A percentile compares a stretch with the other conserved stretches of the same genome.
Conservation (phyloP, 805 yeast species). For the Yarrowia osloensis region DNA sequence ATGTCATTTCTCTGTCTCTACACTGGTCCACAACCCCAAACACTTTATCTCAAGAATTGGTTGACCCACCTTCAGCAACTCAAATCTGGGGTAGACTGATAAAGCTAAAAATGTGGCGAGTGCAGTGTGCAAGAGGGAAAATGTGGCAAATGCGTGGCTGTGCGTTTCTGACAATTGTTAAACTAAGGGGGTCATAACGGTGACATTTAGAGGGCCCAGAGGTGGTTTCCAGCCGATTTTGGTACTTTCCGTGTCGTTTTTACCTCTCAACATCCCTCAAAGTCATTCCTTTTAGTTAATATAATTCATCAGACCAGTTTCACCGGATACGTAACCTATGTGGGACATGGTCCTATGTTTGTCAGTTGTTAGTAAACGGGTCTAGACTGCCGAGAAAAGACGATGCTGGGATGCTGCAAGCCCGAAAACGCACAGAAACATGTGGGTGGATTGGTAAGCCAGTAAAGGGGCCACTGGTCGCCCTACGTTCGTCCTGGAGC, state of each 20-base stretch:
- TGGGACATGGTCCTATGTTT: background rate
- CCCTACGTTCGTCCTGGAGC: background rate
- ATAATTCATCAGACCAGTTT: slow-evolving; percentile 1
- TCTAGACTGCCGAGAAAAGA: background rate
- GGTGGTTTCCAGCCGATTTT: background rate
- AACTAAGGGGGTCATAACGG: background rate
- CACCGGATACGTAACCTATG: slow-evolving; percentile 5
- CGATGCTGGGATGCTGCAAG: background rate
- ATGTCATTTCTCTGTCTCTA: background rate
- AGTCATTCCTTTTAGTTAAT: too few species aligned
- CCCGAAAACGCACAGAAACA: background rate
- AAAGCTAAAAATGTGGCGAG: background rate
- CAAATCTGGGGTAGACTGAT: background rate
- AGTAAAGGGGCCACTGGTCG: too few species aligned
- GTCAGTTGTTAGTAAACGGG: background rate
- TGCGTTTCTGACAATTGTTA: background rate
- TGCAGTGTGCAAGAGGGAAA: background rate
- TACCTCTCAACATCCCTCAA: too few species aligned
- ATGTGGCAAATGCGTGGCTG: background rate
- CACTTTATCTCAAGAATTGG: too few species aligned
- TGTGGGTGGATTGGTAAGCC: background rate
- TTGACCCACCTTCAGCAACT: background rate
- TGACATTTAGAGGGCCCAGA: background rate
- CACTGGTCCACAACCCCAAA: too few species aligned
- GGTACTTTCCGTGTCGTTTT: too few species aligned